Evolutionary conservation across 441 rosid species (phyloP).

Genomic region (Adansonia rubrostipa): DNA sequence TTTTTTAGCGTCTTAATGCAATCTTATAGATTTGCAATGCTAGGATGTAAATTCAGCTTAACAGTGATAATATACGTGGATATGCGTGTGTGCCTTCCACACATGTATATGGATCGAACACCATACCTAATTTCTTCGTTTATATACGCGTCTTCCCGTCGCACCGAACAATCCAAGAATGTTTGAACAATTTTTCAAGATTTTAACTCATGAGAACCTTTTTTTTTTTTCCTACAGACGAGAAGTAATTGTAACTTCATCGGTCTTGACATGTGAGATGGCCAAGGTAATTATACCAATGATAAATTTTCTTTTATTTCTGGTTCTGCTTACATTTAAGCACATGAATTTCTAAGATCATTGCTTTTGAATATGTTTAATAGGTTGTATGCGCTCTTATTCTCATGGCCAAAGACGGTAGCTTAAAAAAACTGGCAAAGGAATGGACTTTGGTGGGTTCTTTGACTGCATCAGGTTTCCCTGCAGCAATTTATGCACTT

Average conservation of each 20-base stretch:
- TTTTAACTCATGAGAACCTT: conserved; percentile 14
- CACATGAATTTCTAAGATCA: background rate
- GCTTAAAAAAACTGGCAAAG: conserved; percentile 55
- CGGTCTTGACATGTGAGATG: conserved; percentile 80
- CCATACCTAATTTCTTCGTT: background rate
- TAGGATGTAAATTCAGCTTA: no score
- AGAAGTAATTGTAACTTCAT: conserved; percentile 88
- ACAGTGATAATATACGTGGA: no score
- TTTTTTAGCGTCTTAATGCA: no score
- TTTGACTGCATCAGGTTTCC: conserved; percentile 92
- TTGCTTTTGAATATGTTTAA: conserved; percentile 21
- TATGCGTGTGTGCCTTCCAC: no score
- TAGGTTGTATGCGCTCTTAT: conserved; percentile 79
- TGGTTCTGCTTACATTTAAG: conserved; percentile 1
- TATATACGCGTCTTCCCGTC: no score
- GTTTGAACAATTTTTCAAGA: background rate
- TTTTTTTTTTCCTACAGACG: conserved; percentile 44
- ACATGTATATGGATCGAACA: background rate
- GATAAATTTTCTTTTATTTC: background rate
- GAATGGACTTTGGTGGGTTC: conserved; percentile 89
- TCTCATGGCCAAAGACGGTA: conserved; percentile 86
- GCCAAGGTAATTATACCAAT: conserved; percentile 58
- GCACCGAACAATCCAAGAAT: no score
- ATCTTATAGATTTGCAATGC: no score
- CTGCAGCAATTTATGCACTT: conserved; percentile 91